A percentile compares a stretch with the other conserved stretches of the same genome.
Conservation (phyloP, 2,329 filamentous ascomycete genomes). For the Curvularia eragrostidis region DNA sequence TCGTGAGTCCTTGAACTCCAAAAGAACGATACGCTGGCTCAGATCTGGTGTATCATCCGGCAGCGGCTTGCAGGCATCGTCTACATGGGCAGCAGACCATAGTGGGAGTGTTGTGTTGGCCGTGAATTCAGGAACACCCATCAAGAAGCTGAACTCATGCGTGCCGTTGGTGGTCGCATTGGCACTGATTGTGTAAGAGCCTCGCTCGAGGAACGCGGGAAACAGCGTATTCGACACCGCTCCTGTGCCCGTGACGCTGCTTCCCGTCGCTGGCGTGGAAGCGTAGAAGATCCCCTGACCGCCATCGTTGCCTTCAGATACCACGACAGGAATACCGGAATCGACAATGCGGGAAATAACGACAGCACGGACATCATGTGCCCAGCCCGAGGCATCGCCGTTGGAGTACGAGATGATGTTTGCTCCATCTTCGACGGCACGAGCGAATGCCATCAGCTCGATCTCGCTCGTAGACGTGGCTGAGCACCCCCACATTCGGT, state of each 20-base stretch:
- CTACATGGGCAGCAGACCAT: conserved; percentile 52
- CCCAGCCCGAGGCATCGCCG: conserved; percentile 36
- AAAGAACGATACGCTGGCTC: conserved; percentile 60
- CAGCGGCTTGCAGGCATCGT: conserved; percentile 61
- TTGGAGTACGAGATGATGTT: conserved; percentile 46
- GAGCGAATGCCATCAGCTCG: conserved; percentile 30
- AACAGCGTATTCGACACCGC: conserved; percentile 52
- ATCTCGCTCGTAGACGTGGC: conserved; percentile 19
- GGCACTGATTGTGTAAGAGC: conserved; percentile 39
- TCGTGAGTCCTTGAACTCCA: conserved; percentile 20
- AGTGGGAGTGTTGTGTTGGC: conserved; percentile 24
- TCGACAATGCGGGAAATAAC: conserved; percentile 54
- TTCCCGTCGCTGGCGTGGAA: conserved; percentile 52
- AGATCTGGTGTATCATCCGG: conserved; percentile 64
- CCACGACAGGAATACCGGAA: conserved; percentile 58
- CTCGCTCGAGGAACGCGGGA: conserved; percentile 9
- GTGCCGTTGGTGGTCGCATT: conserved; percentile 38
- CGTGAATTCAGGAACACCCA: conserved; percentile 40
- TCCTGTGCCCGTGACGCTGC: conserved; percentile 55
- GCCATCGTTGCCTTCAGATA: conserved; percentile 62
- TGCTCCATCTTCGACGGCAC: conserved; percentile 62
- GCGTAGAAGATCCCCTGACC: conserved; percentile 57
- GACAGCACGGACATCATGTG: conserved; percentile 50
- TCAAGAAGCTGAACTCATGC: conserved; percentile 41
- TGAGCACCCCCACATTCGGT: conserved; percentile 23